Percentiles rank a stretch among this genome's conserved stretches.
Conservation (phyloP, 106 monocot species). For the Alisma plantagoaquatica region DNA sequence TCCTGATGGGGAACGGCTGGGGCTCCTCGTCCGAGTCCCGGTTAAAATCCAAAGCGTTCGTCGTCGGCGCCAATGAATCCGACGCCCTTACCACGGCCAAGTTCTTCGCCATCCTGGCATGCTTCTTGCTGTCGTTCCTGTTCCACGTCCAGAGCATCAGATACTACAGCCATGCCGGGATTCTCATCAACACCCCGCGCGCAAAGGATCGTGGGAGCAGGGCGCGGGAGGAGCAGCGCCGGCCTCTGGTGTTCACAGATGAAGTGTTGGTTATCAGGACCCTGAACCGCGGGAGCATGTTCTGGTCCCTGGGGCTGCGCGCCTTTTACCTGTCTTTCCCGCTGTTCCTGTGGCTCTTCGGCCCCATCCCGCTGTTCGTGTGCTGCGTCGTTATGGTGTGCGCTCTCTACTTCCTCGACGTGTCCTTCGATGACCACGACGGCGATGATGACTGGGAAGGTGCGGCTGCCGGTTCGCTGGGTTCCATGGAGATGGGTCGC, state of each 20-base stretch:
- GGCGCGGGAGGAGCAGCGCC: not conserved
- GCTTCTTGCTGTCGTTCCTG: constrained; percentile 75
- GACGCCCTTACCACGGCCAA: constrained; percentile 20
- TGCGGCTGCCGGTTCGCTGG: too few relatives aligned
- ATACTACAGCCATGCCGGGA: constrained; percentile 73
- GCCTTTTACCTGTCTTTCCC: constrained; percentile 79
- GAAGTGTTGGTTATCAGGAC: constrained; percentile 38
- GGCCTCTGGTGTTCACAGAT: constrained; percentile 1
- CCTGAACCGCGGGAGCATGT: constrained; percentile 46
- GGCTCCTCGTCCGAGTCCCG: not conserved
- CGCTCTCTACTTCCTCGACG: constrained; percentile 55
- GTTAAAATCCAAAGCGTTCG: not conserved
- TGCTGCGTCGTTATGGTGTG: constrained; percentile 30
- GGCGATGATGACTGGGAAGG: not conserved
- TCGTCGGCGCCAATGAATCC: constrained; percentile 23
- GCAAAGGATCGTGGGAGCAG: not conserved
- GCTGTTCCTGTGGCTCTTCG: constrained; percentile 67
- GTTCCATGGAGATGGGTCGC: too few relatives aligned
- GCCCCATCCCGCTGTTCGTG: constrained; percentile 47
- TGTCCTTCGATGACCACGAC: constrained; percentile 10
- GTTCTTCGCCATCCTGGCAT: constrained; percentile 54
- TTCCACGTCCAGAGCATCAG: constrained; percentile 58
- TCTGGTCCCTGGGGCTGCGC: constrained; percentile 69
- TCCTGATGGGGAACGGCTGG: constrained; percentile 33
- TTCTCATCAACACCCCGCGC: constrained; percentile 59